Conservation (phyloP, 306 rosid species). For the Crataegus laevigata region DNA sequence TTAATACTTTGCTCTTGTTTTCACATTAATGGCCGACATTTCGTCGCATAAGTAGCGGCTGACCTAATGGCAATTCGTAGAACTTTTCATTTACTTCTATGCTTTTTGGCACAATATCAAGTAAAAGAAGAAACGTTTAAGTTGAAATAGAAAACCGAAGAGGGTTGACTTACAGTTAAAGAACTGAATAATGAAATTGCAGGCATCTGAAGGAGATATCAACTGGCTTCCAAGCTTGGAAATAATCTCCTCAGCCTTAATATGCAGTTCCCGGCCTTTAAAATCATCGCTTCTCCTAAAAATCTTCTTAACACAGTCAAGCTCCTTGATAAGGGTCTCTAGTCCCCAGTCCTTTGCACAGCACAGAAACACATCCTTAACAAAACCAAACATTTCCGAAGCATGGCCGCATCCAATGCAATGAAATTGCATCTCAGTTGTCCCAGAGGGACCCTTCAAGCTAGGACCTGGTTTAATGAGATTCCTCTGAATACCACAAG, state of each 20-base stretch:
- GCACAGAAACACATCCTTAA: conserved; percentile 73
- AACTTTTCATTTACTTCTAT: background rate
- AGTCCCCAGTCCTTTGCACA: conserved; percentile 94
- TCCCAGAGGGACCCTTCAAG: conserved; percentile 85
- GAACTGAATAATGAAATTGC: conserved; percentile 70
- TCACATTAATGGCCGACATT: background rate
- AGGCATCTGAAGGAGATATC: conserved; percentile 79
- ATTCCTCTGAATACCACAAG: conserved; percentile 77
- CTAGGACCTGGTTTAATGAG: conserved; percentile 87
- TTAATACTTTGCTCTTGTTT: background rate
- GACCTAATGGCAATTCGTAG: background rate
- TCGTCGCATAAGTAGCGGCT: background rate
- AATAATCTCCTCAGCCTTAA: conserved; percentile 58
- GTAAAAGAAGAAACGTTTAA: background rate
- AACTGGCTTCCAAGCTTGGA: conserved; percentile 58
- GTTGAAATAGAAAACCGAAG: background rate
- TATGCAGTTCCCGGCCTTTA: conserved; percentile 82
- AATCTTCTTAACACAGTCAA: conserved; percentile 78
- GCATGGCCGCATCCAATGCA: conserved; percentile 89
- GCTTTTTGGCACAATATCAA: background rate
- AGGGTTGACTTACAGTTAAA: conserved; percentile 61
- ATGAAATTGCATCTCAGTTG: conserved; percentile 87
- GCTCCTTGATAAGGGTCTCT: conserved; percentile 80
- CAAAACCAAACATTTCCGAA: conserved; percentile 98
- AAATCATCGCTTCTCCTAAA: conserved; percentile 80